Conservation (phyloP, 257 asterid species). For the Ocimum tenuiflorum region DNA sequence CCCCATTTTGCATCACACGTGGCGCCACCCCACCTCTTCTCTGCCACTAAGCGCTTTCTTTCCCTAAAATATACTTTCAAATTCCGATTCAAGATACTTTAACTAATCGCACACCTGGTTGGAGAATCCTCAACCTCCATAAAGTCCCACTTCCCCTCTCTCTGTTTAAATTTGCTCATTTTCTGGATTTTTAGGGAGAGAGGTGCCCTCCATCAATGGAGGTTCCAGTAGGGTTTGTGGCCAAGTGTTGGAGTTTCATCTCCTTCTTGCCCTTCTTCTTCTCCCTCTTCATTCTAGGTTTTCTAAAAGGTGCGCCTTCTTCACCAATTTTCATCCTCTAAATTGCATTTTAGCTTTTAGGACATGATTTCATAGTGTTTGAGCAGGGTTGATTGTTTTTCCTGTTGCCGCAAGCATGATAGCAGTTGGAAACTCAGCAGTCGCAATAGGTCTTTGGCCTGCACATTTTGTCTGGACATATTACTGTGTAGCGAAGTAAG, state of each 20-base stretch:
- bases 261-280: constrained; percentile 78
- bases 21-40: constrained; percentile 6
- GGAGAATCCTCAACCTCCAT: not conserved
- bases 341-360: not conserved
- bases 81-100: not conserved
- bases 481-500: constrained; percentile 66
- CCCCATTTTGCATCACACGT: constrained; percentile 17
- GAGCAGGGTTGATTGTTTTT: constrained; percentile 57
- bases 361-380: not conserved
- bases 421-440: constrained; percentile 62
- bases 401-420: constrained; percentile 39
- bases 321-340: not conserved
- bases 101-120: not conserved
- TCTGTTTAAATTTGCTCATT: not conserved
- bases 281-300: constrained; percentile 63
- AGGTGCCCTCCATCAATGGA: constrained; percentile 32
- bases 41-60: constrained; percentile 15
- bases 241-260: constrained; percentile 66
- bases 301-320: constrained; percentile 47
- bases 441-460: constrained; percentile 77
- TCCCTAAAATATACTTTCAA: not conserved
- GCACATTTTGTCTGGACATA: constrained; percentile 85
- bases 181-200: not conserved
- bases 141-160: not conserved
- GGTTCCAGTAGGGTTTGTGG: constrained; percentile 67